phyloP scores from a whole-genome alignment of 148 eudicot genomes.

The Cornus controversa region DNA sequence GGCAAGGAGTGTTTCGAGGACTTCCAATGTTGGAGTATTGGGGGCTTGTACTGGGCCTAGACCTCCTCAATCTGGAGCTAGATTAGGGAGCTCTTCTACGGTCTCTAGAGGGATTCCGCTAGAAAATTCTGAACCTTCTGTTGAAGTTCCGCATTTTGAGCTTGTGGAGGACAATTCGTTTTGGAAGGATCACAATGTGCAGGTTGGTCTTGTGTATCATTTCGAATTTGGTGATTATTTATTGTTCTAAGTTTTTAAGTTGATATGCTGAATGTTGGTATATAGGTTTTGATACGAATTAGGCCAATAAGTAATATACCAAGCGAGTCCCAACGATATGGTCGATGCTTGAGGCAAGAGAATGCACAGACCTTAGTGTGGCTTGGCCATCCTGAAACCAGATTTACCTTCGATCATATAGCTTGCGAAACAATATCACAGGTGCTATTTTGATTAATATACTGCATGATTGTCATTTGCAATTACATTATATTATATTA shows the following conservation, averaged over 20 bases:
- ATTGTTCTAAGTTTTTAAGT: neutral
- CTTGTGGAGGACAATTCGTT: slow-evolving; percentile 58
- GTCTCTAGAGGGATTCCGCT: slow-evolving; percentile 36
- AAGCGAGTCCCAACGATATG: slow-evolving; percentile 46
- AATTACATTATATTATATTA: neutral
- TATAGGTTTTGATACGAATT: slow-evolving; percentile 62
- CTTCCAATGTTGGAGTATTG: slow-evolving; percentile 18
- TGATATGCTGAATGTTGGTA: neutral
- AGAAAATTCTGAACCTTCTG: slow-evolving; percentile 20
- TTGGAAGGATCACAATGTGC: slow-evolving; percentile 77
- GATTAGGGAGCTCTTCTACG: slow-evolving; percentile 32
- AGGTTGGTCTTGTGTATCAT: slow-evolving; percentile 26
- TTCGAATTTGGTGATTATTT: neutral
- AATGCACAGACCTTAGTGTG: slow-evolving; percentile 54
- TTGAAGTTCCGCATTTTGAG: slow-evolving; percentile 47
- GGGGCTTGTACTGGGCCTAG: slow-evolving; percentile 22
- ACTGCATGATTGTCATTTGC: no score
- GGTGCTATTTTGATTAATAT: slow-evolving; percentile 25
- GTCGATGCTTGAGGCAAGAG: slow-evolving; percentile 61
- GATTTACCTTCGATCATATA: slow-evolving; percentile 68
- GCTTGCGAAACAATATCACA: slow-evolving; percentile 61
- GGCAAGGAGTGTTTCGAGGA: slow-evolving; percentile 29
- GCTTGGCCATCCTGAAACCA: slow-evolving; percentile 69
- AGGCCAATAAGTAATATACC: slow-evolving; percentile 50
- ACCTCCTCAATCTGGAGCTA: slow-evolving; percentile 26